Evolutionary conservation across 2,329 filamentous ascomycete species (phyloP), one percentile per base, ranked within the genome.

Genomic region (Coniochaeta prunicola): DNA sequence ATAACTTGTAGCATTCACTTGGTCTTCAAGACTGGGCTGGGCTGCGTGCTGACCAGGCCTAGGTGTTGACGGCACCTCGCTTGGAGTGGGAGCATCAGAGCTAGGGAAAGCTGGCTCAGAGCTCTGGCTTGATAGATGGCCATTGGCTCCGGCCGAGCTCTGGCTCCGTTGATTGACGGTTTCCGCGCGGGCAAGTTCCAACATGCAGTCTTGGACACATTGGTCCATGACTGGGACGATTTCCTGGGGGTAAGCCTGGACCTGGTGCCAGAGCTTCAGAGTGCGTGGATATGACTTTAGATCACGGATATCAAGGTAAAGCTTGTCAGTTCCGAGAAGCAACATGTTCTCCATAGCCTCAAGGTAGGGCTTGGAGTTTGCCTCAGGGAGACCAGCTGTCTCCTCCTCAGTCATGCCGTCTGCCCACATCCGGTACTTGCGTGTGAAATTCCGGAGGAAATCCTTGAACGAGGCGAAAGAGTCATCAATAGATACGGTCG

Each of bases 211-310:
- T 70, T 96, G 96, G 56, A 97, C 85, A 6, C 87, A 87, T 72
- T 96, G 91, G 80, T 99, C 96, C 89, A 99, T 96, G 53, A 97
- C 81, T 2, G 93, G 92, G 50, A 99, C 89, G 57, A 99, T 92
- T 80, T 99, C 94, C 69, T 94, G 92, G 0, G 94, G 94, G 69
- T 97, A 99, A 15, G 90, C 88, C 71, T 96, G 91, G 59, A 96
- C 80, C 73, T 99, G 96, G 71, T 97, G 90, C 90, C 92, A 97
- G 59, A 99, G 79, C 76, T 97, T 97, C 66, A 88, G 80, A 0
- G 94, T 97, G 1, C 91, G 87, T 3, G 96, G 94, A 70, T 97
- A 99, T 13, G 92, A 83, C 71, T 96, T 96, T 60, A 99, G 80
- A 66, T 99, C 96, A 59, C 85, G 86, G 57, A 92, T 85, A 70